Percentiles rank a stretch among this genome's conserved stretches.
These are phyloP conservation scores for Plasmodium malariae DNA, from an alignment of 169 alveolate genomes.

Conservation along the genomic window DNA sequence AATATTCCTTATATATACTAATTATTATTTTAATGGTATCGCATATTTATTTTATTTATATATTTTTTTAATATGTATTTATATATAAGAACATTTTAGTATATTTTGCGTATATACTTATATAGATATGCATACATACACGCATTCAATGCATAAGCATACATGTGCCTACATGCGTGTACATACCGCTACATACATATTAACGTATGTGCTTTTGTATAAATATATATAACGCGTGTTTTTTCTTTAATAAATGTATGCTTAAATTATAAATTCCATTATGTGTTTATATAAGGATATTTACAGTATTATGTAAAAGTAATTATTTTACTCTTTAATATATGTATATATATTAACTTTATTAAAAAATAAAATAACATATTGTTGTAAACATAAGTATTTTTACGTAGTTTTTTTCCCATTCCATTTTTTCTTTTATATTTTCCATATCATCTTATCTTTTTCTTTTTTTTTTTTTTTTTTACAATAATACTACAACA, in stretches of 20 bases:
- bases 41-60: conserved; percentile 29
- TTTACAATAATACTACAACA: background rate
- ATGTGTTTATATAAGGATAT: conserved; percentile 15
- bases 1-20: conserved; percentile 12
- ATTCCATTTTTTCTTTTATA: background rate
- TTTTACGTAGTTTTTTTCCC: background rate
- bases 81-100: conserved; percentile 11
- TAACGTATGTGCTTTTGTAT: conserved; percentile 2
- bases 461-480: background rate
- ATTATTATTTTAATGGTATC: conserved; percentile 31
- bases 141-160: background rate
- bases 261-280: conserved; percentile 29
- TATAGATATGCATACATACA: background rate
- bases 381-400: conserved; percentile 40
- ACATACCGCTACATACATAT: conserved; percentile 11
- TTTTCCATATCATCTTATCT: no score
- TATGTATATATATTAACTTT: background rate
- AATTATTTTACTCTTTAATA: conserved; percentile 45
- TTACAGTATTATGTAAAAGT: conserved; percentile 21
- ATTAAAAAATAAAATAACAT: background rate
- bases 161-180: background rate
- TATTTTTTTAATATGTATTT: conserved; percentile 40
- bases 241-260: conserved; percentile 37
- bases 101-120: background rate
- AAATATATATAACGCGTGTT: no score